These are phyloP conservation scores for Houttuynia cordata DNA, from an alignment of 164 flowering plant species.

Conservation along the genomic window DNA sequence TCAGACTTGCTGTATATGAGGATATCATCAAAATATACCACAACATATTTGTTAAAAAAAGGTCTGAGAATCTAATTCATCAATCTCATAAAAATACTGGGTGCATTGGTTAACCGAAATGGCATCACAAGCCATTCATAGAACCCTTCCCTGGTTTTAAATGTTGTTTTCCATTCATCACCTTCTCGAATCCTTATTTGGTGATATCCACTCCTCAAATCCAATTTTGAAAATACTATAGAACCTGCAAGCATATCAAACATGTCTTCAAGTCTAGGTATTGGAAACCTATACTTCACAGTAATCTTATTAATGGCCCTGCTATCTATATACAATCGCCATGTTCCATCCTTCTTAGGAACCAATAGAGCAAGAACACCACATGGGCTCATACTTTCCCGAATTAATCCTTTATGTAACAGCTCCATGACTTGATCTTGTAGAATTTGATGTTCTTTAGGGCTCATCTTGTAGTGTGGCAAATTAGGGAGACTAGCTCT, in stretches of 20 bases:
- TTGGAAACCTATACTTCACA: neutral
- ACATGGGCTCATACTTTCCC: too few relatives aligned
- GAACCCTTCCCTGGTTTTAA: neutral
- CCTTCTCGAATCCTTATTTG: neutral
- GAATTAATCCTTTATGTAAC: too few relatives aligned
- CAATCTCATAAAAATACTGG: too few relatives aligned
- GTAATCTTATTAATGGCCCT: neutral
- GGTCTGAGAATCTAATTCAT: too few relatives aligned
- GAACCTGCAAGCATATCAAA: constrained; percentile 1
- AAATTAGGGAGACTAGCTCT: neutral
- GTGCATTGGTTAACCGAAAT: too few relatives aligned
- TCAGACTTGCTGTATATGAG: too few relatives aligned
- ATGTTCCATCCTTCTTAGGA: too few relatives aligned
- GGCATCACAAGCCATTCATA: neutral
- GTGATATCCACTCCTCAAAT: neutral
- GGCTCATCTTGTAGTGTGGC: neutral
- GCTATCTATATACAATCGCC: neutral
- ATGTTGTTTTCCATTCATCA: neutral
- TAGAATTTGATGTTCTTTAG: neutral
- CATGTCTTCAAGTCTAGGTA: neutral
- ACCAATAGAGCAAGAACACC: too few relatives aligned
- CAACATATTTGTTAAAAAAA: too few relatives aligned
- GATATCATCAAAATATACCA: too few relatives aligned
- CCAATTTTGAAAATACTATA: neutral
- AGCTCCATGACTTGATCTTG: too few relatives aligned